A percentile compares a stretch with the other conserved stretches of the same genome.
These are phyloP conservation scores for Cladosporium sp. DNA, from an alignment of 2,329 filamentous ascomycete genomes.

Conservation along the genomic window DNA sequence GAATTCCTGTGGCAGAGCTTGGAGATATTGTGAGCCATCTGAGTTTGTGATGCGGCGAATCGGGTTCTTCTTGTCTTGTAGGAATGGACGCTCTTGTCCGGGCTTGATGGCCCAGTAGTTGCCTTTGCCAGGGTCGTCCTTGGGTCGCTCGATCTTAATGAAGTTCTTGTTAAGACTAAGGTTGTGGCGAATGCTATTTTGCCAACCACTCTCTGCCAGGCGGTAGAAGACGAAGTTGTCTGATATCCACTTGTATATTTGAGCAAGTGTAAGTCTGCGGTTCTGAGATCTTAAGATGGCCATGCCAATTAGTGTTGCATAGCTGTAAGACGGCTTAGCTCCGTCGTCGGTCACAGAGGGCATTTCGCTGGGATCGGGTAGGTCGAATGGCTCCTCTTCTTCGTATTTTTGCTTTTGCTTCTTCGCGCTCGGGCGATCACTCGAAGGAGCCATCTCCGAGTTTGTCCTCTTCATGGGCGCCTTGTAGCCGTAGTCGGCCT, in stretches of 20 bases:
- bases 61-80: slow-evolving; percentile 71
- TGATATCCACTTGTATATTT: slow-evolving; percentile 99
- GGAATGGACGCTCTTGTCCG: slow-evolving; percentile 84
- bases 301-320: slow-evolving; percentile 94
- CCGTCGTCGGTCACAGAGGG: slow-evolving; percentile 79
- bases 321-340: slow-evolving; percentile 84
- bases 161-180: slow-evolving; percentile 96
- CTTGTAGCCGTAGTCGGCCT: slow-evolving; percentile 43
- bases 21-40: slow-evolving; percentile 42
- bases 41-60: slow-evolving; percentile 53
- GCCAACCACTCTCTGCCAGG: slow-evolving; percentile 83
- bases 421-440: slow-evolving; percentile 61
- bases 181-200: slow-evolving; percentile 98
- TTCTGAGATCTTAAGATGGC: slow-evolving; percentile 83
- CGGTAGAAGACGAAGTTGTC: slow-evolving; percentile 88
- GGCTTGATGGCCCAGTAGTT: slow-evolving; percentile 94
- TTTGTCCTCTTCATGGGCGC: slow-evolving; percentile 50
- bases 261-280: slow-evolving; percentile 79
- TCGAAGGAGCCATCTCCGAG: slow-evolving; percentile 65
- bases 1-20: slow-evolving; percentile 27
- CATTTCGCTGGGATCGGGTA: slow-evolving; percentile 76
- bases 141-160: slow-evolving; percentile 89
- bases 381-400: slow-evolving; percentile 41
- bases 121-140: slow-evolving; percentile 95
- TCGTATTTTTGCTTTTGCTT: slow-evolving; percentile 61